Conservation (phyloP, 192 early-diverging fungal genomes). For the Coemansia asiatica region DNA sequence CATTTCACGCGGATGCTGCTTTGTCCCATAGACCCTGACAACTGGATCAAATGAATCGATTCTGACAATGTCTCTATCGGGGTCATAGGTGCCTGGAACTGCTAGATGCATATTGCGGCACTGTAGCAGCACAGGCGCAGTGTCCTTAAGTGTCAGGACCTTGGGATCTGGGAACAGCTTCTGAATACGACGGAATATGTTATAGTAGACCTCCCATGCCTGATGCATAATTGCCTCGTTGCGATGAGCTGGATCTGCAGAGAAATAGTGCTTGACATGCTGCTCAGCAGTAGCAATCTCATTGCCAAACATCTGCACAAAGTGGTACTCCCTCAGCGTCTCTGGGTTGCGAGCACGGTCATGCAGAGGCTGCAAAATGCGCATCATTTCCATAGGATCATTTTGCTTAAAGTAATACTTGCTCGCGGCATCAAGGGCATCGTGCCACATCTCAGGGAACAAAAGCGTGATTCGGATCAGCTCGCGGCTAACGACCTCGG, state of each 20-base stretch:
- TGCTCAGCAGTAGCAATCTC: slow-evolving; percentile 89
- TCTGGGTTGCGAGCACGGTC: slow-evolving; percentile 75
- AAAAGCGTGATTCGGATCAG: slow-evolving; percentile 94
- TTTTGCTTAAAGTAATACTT: slow-evolving; percentile 75
- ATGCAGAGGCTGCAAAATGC: slow-evolving; percentile 81
- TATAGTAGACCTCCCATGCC: slow-evolving; percentile 90
- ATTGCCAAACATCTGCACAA: slow-evolving; percentile 90
- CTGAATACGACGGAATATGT: slow-evolving; percentile 75
- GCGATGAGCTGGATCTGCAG: slow-evolving; percentile 57
- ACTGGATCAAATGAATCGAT: slow-evolving; percentile 84
- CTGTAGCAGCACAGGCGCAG: slow-evolving; percentile 83
- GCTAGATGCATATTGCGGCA: slow-evolving; percentile 86
- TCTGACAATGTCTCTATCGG: slow-evolving; percentile 79
- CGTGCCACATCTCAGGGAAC: slow-evolving; percentile 98
- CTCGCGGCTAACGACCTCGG: slow-evolving; percentile 91
- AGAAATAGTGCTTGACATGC: slow-evolving; percentile 74
- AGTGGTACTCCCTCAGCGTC: slow-evolving; percentile 88
- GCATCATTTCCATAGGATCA: slow-evolving; percentile 88
- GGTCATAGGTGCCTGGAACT: slow-evolving; percentile 85
- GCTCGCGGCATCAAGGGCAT: slow-evolving; percentile 86
- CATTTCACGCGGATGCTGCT: slow-evolving; percentile 86
- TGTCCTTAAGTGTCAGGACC: slow-evolving; percentile 78
- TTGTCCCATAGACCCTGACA: slow-evolving; percentile 84
- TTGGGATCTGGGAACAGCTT: slow-evolving; percentile 76
- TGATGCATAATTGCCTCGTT: slow-evolving; percentile 84